These are phyloP conservation scores for Monilinia polystroma DNA, from an alignment of 2,329 filamentous ascomycete species.

Conservation along the genomic window DNA sequence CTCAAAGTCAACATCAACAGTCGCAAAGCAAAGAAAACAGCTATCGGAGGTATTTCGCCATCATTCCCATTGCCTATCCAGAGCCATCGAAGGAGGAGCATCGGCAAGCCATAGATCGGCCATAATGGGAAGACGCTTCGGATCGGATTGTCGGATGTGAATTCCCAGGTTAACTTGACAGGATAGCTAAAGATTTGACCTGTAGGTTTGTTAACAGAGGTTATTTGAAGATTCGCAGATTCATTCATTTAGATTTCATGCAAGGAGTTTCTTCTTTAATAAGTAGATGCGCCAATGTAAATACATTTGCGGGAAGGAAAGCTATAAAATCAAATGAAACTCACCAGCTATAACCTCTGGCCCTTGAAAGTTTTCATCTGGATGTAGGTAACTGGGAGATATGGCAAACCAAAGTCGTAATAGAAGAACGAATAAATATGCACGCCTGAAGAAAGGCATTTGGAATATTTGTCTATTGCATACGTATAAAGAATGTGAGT, in stretches of 20 bases:
- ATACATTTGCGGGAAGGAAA: constrained; percentile 7
- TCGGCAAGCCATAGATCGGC: constrained; percentile 90
- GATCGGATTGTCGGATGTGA: constrained; percentile 82
- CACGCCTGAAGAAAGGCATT: constrained; percentile 52
- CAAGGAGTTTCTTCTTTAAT: constrained; percentile 1
- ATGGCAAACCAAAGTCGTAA: constrained; percentile 92
- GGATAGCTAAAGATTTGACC: constrained; percentile 93
- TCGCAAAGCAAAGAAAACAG: constrained; percentile 85
- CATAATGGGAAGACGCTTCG: constrained; percentile 96
- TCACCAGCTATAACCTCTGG: constrained; percentile 95
- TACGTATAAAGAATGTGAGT: constrained; percentile 18
- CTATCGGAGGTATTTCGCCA: constrained; percentile 74
- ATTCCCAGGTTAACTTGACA: constrained; percentile 91
- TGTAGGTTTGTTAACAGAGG: constrained; percentile 43
- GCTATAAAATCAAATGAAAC: constrained; percentile 39
- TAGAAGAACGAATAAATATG: constrained; percentile 79
- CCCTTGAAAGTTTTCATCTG: constrained; percentile 98
- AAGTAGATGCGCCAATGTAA: background rate
- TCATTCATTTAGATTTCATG: background rate
- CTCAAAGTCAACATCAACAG: constrained; percentile 91
- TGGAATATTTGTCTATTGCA: constrained; percentile 48
- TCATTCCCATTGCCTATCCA: constrained; percentile 81
- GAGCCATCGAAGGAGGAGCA: constrained; percentile 89
- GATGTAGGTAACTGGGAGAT: constrained; percentile 93
- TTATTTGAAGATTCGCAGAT: background rate